Conservation (phyloP, 495 filamentous ascomycete genomes). For the Penicillium canariense region DNA sequence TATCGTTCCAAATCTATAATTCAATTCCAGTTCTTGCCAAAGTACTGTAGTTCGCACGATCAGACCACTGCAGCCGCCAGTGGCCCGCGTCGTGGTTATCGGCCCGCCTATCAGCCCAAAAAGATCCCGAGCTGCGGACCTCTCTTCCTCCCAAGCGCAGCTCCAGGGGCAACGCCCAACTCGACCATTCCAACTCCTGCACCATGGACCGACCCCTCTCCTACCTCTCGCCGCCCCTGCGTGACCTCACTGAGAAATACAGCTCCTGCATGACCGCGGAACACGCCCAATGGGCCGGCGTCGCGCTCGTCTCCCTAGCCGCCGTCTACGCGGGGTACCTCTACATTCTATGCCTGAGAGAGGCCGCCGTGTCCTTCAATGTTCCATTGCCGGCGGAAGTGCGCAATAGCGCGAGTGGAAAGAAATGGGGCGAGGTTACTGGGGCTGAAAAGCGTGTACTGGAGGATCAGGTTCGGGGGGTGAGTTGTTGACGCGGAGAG, state of each 20-base stretch:
- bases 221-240: constrained; percentile 27
- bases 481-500: constrained; percentile 24
- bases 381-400: constrained; percentile 60
- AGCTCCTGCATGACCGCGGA: constrained; percentile 10
- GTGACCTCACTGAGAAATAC: constrained; percentile 22
- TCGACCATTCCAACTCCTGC: constrained; percentile 8
- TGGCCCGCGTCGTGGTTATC: constrained; percentile 1
- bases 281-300: constrained; percentile 23
- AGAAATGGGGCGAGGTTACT: constrained; percentile 57
- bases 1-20: not conserved
- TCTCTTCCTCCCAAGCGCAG: constrained; percentile 3
- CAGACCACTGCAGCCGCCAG: not conserved
- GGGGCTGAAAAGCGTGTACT: constrained; percentile 45
- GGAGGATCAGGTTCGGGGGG: constrained; percentile 41
- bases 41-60: not conserved
- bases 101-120: constrained; percentile 19
- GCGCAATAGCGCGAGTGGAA: constrained; percentile 50
- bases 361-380: constrained; percentile 55
- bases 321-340: constrained; percentile 38
- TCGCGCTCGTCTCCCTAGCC: constrained; percentile 35
- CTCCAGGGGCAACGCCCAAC: constrained; percentile 15
- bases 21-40: not conserved
- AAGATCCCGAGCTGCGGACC: constrained; percentile 6
- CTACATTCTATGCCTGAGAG: constrained; percentile 34
- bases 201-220: constrained; percentile 33